Percentiles rank a stretch among this genome's conserved stretches.
These are phyloP conservation scores for Schizochytrium sp. DNA, from an alignment of 108 stramenopile species.

Conservation along the genomic window DNA sequence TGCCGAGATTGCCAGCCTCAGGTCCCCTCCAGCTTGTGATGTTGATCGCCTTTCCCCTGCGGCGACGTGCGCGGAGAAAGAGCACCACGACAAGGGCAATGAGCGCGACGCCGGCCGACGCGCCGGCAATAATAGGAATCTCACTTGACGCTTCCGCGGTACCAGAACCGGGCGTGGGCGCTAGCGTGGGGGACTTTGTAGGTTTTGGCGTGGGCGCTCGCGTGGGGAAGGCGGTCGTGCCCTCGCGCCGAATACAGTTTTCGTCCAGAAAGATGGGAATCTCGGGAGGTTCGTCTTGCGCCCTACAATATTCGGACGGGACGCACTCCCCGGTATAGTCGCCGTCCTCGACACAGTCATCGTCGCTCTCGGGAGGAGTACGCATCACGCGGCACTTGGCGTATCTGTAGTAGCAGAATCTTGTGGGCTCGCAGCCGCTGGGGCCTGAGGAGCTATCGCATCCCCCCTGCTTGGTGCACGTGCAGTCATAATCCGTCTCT, in stretches of 20 bases:
- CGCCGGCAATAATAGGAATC: too few species aligned
- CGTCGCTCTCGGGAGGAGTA: background rate
- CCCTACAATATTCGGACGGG: background rate
- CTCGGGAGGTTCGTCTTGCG: background rate
- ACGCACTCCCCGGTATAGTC: background rate
- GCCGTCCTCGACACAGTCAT: background rate
- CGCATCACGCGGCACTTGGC: background rate
- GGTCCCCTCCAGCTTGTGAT: too few species aligned
- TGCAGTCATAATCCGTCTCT: background rate
- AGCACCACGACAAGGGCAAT: too few species aligned
- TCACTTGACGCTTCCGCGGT: too few species aligned
- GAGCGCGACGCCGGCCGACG: too few species aligned
- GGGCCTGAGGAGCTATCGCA: background rate
- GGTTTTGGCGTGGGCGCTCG: background rate
- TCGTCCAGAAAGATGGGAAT: background rate
- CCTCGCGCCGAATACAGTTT: background rate
- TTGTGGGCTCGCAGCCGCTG: background rate
- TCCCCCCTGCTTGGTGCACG: background rate
- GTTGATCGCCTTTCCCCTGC: too few species aligned
- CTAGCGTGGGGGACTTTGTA: background rate
- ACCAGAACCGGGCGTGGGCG: too few species aligned
- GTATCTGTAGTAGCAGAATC: background rate
- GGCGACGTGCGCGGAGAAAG: too few species aligned
- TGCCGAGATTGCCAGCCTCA: too few species aligned
- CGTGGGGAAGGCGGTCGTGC: background rate